Evolutionary conservation across 352 stramenopile species (phyloP), one percentile per base, ranked within the genome.

Genomic region (Phytophthora crassamura): DNA sequence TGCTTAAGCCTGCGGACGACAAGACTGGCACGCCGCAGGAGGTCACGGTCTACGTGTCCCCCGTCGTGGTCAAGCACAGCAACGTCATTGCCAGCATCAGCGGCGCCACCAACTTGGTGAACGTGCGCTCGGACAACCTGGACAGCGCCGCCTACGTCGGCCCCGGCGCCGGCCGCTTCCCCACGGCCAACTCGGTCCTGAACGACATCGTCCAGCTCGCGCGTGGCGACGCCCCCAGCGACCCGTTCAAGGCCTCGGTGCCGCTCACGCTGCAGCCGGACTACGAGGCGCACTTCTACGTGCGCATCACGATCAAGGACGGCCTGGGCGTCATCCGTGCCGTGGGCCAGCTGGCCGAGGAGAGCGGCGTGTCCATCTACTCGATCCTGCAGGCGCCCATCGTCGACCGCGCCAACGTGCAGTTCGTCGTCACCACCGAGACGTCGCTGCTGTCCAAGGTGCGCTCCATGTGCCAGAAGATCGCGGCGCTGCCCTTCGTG

Each of bases 341-440:
- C 59, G 95, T 98, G 34, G 97, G 97, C 34, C 90, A 98, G 66
- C 73, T 98, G 60, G 97, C 95, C 38, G 97, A 98, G 76, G 84
- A 98, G 59, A 85, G 96, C 69, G 89, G 91, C 49, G 95, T 99
- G 38, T 98, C 92, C 32, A 99, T 99, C 76, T 97, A 98, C 84
- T 98, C 95, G 52, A 98, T 99, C 69, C 77, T 99, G 43, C 96
- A 98, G 73, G 97, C 98, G 66, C 96, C 95, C 7, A 97, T 98
- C 49, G 82, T 88, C 15, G 96, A 98, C 76, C 86, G 82, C 39
- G 79, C 90, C 60, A 97, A 98, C 71, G 91, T 98, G 46, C 87
- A 98, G 63, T 99, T 99, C 75, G 97, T 98, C 11, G 91, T 99
- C 46, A 98, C 97, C 33, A 99, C 96, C 1, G 96, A 99, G 66